Evolutionary conservation across 805 yeast species (phyloP).

Genomic region (Kodamaea jinghongensis): DNA sequence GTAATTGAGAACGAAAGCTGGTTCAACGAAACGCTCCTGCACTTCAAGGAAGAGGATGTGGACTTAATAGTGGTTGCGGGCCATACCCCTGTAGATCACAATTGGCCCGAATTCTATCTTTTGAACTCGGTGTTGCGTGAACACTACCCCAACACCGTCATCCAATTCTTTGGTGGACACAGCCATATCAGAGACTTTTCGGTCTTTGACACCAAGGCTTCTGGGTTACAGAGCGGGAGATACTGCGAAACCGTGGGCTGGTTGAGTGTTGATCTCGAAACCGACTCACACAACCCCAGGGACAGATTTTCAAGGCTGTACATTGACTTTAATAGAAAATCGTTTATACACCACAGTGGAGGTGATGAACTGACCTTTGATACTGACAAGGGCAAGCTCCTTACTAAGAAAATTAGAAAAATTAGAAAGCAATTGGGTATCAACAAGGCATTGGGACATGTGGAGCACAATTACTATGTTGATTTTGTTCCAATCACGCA

Average conservation of each 20-base stretch:
- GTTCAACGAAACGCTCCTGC: conserved; percentile 51
- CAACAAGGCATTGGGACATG: conserved; percentile 58
- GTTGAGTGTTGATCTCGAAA: conserved; percentile 49
- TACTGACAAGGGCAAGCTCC: conserved; percentile 52
- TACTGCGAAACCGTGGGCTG: conserved; percentile 95
- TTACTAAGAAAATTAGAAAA: conserved; percentile 43
- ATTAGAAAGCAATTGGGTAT: conserved; percentile 51
- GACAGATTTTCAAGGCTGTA: conserved; percentile 56
- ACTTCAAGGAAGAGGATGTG: conserved; percentile 34
- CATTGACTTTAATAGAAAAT: conserved; percentile 75
- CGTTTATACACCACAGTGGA: conserved; percentile 60
- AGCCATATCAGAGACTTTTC: conserved; percentile 87
- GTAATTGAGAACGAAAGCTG: conserved; percentile 52
- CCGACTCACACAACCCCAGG: conserved; percentile 12
- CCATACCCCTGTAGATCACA: conserved; percentile 63
- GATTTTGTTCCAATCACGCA: conserved; percentile 57
- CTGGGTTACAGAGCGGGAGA: conserved; percentile 89
- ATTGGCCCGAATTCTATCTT: conserved; percentile 51
- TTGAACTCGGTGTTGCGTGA: conserved; percentile 52
- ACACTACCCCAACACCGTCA: conserved; percentile 57
- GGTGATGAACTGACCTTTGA: conserved; percentile 36
- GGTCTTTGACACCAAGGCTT: conserved; percentile 59
- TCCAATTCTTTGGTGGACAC: conserved; percentile 94
- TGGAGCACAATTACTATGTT: conserved; percentile 64
- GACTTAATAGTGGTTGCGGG: conserved; percentile 74